These are phyloP conservation scores for Phanerochaete sordida DNA, from an alignment of 768 basidiomycete species.

Conservation along the genomic window DNA sequence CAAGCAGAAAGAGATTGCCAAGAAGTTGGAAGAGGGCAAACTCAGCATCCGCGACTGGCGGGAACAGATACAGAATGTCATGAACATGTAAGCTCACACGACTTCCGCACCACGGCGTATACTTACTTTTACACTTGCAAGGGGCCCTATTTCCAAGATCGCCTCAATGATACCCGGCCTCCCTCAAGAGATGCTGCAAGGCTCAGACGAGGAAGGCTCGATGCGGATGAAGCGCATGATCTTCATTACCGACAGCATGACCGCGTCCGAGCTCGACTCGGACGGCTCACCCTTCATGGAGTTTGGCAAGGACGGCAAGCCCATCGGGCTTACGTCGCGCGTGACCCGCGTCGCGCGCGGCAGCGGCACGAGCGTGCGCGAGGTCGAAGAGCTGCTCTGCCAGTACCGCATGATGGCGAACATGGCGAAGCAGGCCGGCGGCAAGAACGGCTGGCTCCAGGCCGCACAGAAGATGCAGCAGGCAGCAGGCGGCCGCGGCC, in stretches of 20 bases:
- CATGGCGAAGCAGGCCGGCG: slow-evolving; percentile 97
- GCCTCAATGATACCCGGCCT: slow-evolving; percentile 99
- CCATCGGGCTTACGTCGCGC: slow-evolving; percentile 83
- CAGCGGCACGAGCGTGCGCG: slow-evolving; percentile 90
- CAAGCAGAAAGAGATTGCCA: slow-evolving; percentile 96
- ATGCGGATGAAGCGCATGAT: slow-evolving; percentile 95
- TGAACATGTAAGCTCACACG: slow-evolving; percentile 79
- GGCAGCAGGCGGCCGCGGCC: slow-evolving; percentile 80
- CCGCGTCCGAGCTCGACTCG: slow-evolving; percentile 87
- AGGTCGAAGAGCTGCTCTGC: slow-evolving; percentile 96
- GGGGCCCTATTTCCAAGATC: slow-evolving; percentile 99
- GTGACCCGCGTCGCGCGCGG: slow-evolving; percentile 89
- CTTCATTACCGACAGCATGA: slow-evolving; percentile 99
- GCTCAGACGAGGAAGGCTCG: slow-evolving; percentile 91
- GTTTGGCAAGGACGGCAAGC: slow-evolving; percentile 76
- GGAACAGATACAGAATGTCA: slow-evolving; percentile 95
- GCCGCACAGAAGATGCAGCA: slow-evolving; percentile 93
- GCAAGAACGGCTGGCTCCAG: slow-evolving; percentile 92
- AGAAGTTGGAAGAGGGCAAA: slow-evolving; percentile 96
- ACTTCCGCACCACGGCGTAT: slow-evolving; percentile 6
- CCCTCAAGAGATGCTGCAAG: slow-evolving; percentile 85
- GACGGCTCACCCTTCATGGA: slow-evolving; percentile 93
- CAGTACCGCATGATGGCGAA: slow-evolving; percentile 99
- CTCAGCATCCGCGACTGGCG: slow-evolving; percentile 96
- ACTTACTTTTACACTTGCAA: slow-evolving; percentile 26